These are phyloP conservation scores for Bruguiera hainesii DNA, from an alignment of 441 rosid genomes.

Conservation along the genomic window DNA sequence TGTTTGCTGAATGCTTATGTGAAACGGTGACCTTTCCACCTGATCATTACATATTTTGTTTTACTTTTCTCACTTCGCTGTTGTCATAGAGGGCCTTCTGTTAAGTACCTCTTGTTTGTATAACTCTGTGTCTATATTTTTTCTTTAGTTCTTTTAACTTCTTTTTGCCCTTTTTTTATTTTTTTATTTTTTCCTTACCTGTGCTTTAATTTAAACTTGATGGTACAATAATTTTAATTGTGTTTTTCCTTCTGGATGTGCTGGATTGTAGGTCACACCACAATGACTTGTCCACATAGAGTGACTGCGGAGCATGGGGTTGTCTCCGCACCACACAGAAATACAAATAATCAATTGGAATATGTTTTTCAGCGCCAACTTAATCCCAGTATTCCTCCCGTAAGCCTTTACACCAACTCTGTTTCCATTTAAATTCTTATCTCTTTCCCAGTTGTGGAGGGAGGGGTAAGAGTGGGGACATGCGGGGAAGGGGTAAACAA, in stretches of 20 bases:
- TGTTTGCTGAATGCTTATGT: too few relatives aligned
- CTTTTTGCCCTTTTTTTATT: not conserved
- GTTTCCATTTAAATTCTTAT: not conserved
- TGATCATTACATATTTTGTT: too few relatives aligned
- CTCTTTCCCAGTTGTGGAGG: not conserved
- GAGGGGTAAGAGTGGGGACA: too few relatives aligned
- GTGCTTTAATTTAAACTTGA: too few relatives aligned
- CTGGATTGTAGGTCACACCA: slow-evolving; percentile 67
- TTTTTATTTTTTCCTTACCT: not conserved
- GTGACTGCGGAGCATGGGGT: slow-evolving; percentile 63
- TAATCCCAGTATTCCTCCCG: slow-evolving; percentile 45
- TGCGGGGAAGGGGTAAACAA: too few relatives aligned
- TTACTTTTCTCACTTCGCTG: too few relatives aligned
- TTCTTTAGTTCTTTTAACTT: too few relatives aligned
- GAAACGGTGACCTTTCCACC: too few relatives aligned
- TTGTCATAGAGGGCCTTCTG: too few relatives aligned
- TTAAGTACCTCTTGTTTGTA: too few relatives aligned
- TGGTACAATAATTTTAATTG: not conserved
- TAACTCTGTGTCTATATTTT: too few relatives aligned
- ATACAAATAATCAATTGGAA: slow-evolving; percentile 49
- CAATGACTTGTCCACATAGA: slow-evolving; percentile 78
- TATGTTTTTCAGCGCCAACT: slow-evolving; percentile 80
- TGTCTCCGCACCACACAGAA: slow-evolving; percentile 52
- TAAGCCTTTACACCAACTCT: slow-evolving; percentile 19
- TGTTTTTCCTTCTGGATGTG: slow-evolving; percentile 12